Conservation (phyloP, 176 grass and related monocot species). For the Aegilops sharonensis region DNA sequence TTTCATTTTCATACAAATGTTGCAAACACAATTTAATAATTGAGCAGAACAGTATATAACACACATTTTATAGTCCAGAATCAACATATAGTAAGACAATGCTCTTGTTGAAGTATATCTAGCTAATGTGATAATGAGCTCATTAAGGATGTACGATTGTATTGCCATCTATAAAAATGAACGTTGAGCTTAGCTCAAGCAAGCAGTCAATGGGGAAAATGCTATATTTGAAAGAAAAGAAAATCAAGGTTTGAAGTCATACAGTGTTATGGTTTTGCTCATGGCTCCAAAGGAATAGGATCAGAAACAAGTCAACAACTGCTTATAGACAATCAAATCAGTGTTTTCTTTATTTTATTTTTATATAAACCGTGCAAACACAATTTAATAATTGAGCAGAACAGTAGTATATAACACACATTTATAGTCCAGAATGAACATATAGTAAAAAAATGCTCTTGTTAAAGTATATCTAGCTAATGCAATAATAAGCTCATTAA, state of each 20-base stretch:
- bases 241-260: background rate
- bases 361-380: background rate
- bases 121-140: background rate
- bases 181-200: background rate
- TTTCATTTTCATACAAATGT: constrained; percentile 3
- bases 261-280: constrained; percentile 52
- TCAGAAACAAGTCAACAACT: constrained; percentile 36
- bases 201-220: background rate
- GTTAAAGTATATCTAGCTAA: background rate
- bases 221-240: background rate
- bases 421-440: background rate
- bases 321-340: constrained; percentile 20
- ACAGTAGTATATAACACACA: background rate
- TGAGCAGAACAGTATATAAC: background rate
- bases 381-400: background rate
- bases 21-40: background rate
- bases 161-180: background rate
- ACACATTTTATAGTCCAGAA: background rate
- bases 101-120: background rate
- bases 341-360: constrained; percentile 6
- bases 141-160: background rate
- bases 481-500: background rate
- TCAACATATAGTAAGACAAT: background rate
- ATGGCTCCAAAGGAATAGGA: constrained; percentile 36
- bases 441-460: background rate